Percentiles rank a stretch among this genome's conserved stretches.
These are phyloP conservation scores for Chloromonas sp. DNA, from an alignment of 163 green algal genomes.

Conservation along the genomic window DNA sequence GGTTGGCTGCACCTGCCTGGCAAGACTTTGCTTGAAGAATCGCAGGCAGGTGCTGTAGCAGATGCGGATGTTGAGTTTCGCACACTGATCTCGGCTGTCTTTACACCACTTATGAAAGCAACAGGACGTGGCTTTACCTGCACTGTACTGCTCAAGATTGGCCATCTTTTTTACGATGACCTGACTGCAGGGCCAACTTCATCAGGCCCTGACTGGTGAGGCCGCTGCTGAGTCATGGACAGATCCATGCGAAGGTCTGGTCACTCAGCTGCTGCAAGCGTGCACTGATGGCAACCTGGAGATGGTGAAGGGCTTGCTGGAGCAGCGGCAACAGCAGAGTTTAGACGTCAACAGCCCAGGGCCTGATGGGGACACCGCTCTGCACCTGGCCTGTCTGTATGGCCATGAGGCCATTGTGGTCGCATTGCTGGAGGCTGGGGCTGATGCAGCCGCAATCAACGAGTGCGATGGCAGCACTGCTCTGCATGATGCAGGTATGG, in stretches of 20 bases:
- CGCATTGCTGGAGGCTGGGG: slow-evolving; percentile 45
- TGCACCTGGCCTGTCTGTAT: slow-evolving; percentile 68
- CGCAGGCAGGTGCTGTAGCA: background rate
- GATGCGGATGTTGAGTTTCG: background rate
- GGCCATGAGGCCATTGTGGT: slow-evolving; percentile 44
- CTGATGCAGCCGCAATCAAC: slow-evolving; percentile 17
- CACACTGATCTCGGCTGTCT: background rate
- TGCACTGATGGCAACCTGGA: background rate
- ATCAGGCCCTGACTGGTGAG: slow-evolving; percentile 3
- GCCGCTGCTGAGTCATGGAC: slow-evolving; percentile 25
- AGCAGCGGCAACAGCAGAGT: background rate
- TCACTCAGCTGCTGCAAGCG: background rate
- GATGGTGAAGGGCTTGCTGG: background rate
- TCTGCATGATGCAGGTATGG: slow-evolving; percentile 62
- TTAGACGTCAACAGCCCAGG: slow-evolving; percentile 29
- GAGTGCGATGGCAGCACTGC: slow-evolving; percentile 41
- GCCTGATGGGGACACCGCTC: slow-evolving; percentile 57
- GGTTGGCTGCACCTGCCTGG: no score
- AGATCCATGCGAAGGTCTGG: slow-evolving; percentile 14
- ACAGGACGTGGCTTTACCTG: background rate
- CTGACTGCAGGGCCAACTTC: slow-evolving; percentile 34
- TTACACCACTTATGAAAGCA: background rate
- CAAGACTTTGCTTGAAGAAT: background rate
- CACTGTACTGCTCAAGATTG: background rate
- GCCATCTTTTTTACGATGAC: background rate